Percentiles rank a stretch among this genome's conserved stretches.
These are phyloP conservation scores for Bonia amplexicaulis DNA, from an alignment of 176 grass and related monocot genomes.

Conservation along the genomic window DNA sequence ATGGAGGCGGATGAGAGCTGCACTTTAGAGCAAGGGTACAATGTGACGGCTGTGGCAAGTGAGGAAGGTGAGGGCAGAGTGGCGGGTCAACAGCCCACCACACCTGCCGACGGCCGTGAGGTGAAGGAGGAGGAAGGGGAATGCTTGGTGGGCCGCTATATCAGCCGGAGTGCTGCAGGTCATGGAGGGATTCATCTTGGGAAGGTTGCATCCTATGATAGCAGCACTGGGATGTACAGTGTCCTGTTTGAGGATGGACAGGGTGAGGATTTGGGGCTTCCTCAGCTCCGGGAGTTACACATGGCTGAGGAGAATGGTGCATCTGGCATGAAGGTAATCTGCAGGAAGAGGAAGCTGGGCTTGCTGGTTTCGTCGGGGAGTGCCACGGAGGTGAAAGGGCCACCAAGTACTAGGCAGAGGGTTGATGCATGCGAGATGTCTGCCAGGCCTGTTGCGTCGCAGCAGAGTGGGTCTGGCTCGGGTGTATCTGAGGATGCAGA, in stretches of 20 bases:
- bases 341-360: constrained; percentile 89
- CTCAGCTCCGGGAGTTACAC: constrained; percentile 40
- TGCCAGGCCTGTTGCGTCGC: constrained; percentile 22
- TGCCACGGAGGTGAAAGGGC: constrained; percentile 17
- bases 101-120: background rate
- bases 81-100: background rate
- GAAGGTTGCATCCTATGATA: constrained; percentile 46
- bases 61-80: background rate
- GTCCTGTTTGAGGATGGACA: constrained; percentile 61
- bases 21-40: background rate
- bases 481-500: constrained; percentile 68
- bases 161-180: constrained; percentile 34
- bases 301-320: constrained; percentile 27
- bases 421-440: constrained; percentile 34
- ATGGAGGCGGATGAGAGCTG: background rate
- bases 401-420: constrained; percentile 36
- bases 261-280: constrained; percentile 32
- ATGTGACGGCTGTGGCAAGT: background rate
- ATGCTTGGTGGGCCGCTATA: constrained; percentile 53
- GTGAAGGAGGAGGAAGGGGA: constrained; percentile 26
- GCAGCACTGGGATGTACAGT: background rate
- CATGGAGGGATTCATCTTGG: constrained; percentile 38
- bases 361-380: constrained; percentile 46
- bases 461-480: constrained; percentile 34
- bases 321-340: constrained; percentile 73